Percentiles rank a stretch among this genome's conserved stretches.
These are phyloP conservation scores for Torulaspora delbrueckii DNA, from an alignment of 805 yeast genomes.

Conservation along the genomic window DNA sequence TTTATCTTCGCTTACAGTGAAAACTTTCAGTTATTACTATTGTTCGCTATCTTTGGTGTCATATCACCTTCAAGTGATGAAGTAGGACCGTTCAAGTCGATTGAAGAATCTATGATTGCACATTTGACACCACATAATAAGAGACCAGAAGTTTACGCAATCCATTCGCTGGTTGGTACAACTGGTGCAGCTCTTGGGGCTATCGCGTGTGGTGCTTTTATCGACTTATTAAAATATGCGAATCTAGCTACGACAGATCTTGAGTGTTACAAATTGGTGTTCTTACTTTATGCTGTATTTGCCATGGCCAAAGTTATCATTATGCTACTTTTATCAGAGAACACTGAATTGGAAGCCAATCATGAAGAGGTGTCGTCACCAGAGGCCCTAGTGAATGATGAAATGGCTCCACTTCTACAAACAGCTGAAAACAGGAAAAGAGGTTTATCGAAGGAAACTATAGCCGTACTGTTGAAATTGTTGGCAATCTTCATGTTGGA, in stretches of 20 bases:
- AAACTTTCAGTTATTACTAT: conserved; percentile 50
- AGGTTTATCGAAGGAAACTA: conserved; percentile 40
- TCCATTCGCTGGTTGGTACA: conserved; percentile 65
- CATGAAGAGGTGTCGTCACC: conserved; percentile 9
- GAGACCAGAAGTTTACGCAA: conserved; percentile 70
- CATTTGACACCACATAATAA: conserved; percentile 62
- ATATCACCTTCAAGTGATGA: conserved; percentile 88
- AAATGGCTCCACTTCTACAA: conserved; percentile 26
- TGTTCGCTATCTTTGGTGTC: conserved; percentile 78
- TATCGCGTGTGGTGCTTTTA: conserved; percentile 53
- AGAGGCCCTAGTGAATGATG: conserved; percentile 25
- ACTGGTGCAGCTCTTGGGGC: conserved; percentile 74
- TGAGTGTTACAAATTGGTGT: conserved; percentile 52
- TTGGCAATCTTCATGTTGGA: conserved; percentile 71
- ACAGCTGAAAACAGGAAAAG: conserved; percentile 3
- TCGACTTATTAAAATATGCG: conserved; percentile 42
- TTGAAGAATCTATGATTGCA: conserved; percentile 79
- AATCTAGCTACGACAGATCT: conserved; percentile 35
- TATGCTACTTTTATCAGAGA: conserved; percentile 47
- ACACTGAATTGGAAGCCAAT: conserved; percentile 45
- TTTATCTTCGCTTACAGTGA: conserved; percentile 53
- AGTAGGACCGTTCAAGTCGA: conserved; percentile 83
- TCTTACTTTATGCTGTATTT: conserved; percentile 49
- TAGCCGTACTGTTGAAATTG: conserved; percentile 43
- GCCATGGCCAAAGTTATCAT: conserved; percentile 50